Evolutionary conservation across 768 basidiomycete species (phyloP), one percentile per base, ranked within the genome.

Genomic region (Trametes sanguinea): DNA sequence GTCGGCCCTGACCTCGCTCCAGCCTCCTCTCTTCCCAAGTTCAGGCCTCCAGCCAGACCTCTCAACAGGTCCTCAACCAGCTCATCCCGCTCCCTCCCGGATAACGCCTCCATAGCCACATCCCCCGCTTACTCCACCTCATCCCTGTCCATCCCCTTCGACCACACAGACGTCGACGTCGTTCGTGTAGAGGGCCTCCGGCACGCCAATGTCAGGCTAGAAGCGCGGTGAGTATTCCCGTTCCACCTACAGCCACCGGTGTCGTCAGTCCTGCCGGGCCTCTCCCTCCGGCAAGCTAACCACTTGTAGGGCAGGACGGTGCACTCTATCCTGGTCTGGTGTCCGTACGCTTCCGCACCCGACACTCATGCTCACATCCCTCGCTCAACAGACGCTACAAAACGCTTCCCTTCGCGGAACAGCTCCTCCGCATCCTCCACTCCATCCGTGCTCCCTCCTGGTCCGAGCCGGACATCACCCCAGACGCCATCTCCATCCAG

Each of bases 221-320:
- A 90, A 65, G 82, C 90, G 48, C 89, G 85, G 92, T 92, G 77
- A 86, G 89, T 67, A 68, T 57, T 45, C 58, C 71, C 68, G 68
- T n/a, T 43, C 68, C 62, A 63, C 35, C 30, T 45, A 43, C 46
- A n/a, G 10, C 10, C 9, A 50, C 29, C 51, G 37, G 17, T 56
- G 54, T 61, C 57, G n/a, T 37, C 45, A 46, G 45, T 58, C 47
- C 53, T 56, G 66, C 64, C 58, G 64, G 65, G 63, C 68, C 67
- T 60, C 6, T 37, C 66, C 62, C 61, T 62, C 66, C 57, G 51
- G 65, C 60, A 65, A 60, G 65, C 65, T 65, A 50, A 63, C 54
- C 55, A 62, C 63, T 62, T 59, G 58, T 60, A 59, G 63, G 65
- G 66, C 65, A 67, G 67, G 61, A 64, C 57, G 51, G 66, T 62